Evolutionary conservation across 2,329 filamentous ascomycete species (phyloP).

Genomic region (Sporothrix phasma): DNA sequence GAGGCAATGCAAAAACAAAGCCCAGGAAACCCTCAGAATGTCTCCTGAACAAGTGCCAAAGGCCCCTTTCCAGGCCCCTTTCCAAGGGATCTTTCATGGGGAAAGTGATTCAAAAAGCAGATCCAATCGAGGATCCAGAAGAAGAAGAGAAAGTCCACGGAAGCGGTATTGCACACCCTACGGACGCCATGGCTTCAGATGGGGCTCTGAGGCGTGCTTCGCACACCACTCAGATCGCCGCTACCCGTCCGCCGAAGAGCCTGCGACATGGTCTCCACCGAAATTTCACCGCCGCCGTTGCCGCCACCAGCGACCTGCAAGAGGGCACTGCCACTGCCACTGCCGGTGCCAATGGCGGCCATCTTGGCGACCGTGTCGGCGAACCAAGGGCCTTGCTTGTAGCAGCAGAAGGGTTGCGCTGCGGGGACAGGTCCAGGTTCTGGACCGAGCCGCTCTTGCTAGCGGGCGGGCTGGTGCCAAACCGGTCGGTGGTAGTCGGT

Average conservation of each 20-base stretch:
- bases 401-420: slow-evolving; percentile 29
- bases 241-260: slow-evolving; percentile 77
- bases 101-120: background rate
- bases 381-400: slow-evolving; percentile 44
- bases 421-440: slow-evolving; percentile 61
- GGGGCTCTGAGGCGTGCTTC: slow-evolving; percentile 50
- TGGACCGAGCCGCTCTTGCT: slow-evolving; percentile 68
- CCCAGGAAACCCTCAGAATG: background rate
- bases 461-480: slow-evolving; percentile 60
- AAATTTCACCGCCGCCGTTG: slow-evolving; percentile 56
- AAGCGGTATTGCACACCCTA: too few species aligned
- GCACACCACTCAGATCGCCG: slow-evolving; percentile 55
- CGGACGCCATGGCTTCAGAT: too few species aligned
- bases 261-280: slow-evolving; percentile 89
- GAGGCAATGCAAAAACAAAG: background rate
- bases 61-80: too few species aligned
- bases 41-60: too few species aligned
- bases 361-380: slow-evolving; percentile 31
- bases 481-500: slow-evolving; percentile 47
- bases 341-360: slow-evolving; percentile 20
- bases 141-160: slow-evolving; percentile 3
- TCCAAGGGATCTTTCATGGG: too few species aligned
- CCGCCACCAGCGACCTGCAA: background rate
- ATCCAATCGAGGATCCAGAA: background rate
- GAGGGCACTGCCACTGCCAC: background rate